Conservation (phyloP, 1,284 basidiomycete species). For the Ganoderma sinense region DNA sequence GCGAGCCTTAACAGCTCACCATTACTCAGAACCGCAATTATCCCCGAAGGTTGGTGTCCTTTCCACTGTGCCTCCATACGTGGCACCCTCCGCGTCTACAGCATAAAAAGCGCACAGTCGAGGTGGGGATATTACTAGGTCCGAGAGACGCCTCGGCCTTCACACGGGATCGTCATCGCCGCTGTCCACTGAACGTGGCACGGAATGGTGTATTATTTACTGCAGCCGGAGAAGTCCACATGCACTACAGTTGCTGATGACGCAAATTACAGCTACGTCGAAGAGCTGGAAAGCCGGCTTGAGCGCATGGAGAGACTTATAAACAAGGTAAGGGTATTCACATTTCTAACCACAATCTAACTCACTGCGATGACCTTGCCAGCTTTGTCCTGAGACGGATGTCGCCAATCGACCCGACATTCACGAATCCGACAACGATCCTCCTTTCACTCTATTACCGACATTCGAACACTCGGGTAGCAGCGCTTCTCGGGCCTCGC, state of each 20-base stretch:
- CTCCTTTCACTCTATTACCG: neutral
- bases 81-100: neutral
- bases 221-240: neutral
- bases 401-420: neutral
- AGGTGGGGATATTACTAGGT: neutral
- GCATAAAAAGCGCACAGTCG: neutral
- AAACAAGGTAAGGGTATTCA: conserved; percentile 51
- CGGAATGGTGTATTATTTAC: neutral
- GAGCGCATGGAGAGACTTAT: conserved; percentile 75
- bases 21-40: conserved; percentile 74
- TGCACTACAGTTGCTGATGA: neutral
- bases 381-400: neutral
- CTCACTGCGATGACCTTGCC: neutral
- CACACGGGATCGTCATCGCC: neutral
- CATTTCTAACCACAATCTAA: neutral
- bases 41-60: conserved; percentile 71
- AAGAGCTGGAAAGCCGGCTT: conserved; percentile 72
- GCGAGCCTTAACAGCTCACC: neutral
- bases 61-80: neutral
- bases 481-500: neutral
- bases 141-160: neutral
- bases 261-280: conserved; percentile 62
- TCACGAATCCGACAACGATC: neutral
- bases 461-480: neutral
- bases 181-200: no score